Evolutionary conservation across 2,329 filamentous ascomycete genomes (phyloP).

Genomic region (Calonectria multiphialidica): DNA sequence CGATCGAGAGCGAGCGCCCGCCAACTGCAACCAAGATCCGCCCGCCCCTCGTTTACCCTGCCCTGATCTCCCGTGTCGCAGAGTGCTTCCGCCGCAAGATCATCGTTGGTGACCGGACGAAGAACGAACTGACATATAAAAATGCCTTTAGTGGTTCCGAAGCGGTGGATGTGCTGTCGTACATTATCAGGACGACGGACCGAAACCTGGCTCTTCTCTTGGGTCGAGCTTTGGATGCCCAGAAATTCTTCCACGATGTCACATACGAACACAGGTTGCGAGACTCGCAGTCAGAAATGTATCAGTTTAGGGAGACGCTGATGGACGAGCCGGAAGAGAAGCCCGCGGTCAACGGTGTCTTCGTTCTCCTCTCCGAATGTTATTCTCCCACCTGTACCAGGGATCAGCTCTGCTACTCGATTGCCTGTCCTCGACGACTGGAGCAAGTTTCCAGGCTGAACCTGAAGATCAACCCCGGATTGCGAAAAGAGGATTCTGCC

Average conservation of each 20-base stretch:
- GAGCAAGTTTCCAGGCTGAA: constrained; percentile 97
- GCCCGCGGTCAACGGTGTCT: constrained; percentile 88
- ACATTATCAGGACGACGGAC: constrained; percentile 97
- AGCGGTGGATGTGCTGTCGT: constrained; percentile 93
- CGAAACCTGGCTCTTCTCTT: constrained; percentile 92
- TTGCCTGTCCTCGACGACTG: constrained; percentile 91
- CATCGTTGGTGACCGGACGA: constrained; percentile 86
- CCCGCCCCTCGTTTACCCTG: constrained; percentile 92
- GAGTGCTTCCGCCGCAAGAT: constrained; percentile 94
- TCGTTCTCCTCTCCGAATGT: constrained; percentile 95
- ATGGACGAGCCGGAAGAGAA: constrained; percentile 85
- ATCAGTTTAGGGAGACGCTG: constrained; percentile 94
- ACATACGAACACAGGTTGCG: constrained; percentile 96
- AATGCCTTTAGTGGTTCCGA: constrained; percentile 97
- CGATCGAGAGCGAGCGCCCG: constrained; percentile 67
- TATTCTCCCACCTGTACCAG: constrained; percentile 98
- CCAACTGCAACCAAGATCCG: constrained; percentile 70
- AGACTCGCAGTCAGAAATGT: constrained; percentile 94
- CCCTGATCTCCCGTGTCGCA: constrained; percentile 91
- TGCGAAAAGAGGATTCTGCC: constrained; percentile 74
- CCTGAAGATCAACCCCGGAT: constrained; percentile 89
- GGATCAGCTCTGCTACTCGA: constrained; percentile 97
- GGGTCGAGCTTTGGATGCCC: constrained; percentile 92
- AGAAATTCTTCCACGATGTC: constrained; percentile 99
- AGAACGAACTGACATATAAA: constrained; percentile 97